Evolutionary conservation across 192 early-diverging fungal genomes (phyloP).

Genomic region (Entomortierella beljakovae): DNA sequence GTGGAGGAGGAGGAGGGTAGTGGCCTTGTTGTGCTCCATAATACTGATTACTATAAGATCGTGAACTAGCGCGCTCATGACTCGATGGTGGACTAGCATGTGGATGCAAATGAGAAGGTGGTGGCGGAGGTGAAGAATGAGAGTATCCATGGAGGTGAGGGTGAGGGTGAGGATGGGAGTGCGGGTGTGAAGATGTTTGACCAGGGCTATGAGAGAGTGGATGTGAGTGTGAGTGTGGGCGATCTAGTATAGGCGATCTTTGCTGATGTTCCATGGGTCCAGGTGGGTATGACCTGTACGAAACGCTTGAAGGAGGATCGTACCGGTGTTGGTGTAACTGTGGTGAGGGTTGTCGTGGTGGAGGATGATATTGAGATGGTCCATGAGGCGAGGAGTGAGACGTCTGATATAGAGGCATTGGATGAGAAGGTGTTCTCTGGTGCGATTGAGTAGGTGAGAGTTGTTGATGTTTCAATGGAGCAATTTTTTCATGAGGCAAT

Average conservation of each 20-base stretch:
- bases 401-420: neutral
- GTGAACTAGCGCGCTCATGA: slow-evolving; percentile 10
- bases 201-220: slow-evolving; percentile 6
- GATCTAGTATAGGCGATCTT: neutral
- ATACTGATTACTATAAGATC: neutral
- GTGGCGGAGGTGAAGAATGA: slow-evolving; percentile 17
- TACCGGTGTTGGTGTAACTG: neutral
- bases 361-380: neutral
- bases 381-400: neutral
- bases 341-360: slow-evolving; percentile 1
- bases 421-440: slow-evolving; percentile 9
- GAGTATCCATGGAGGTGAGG: slow-evolving; percentile 6
- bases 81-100: slow-evolving; percentile 10
- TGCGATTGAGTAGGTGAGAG: slow-evolving; percentile 1
- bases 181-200: slow-evolving; percentile 2
- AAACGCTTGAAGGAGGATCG: neutral
- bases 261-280: neutral
- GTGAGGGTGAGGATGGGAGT: slow-evolving; percentile 1
- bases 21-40: slow-evolving; percentile 14
- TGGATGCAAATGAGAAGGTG: neutral
- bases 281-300: slow-evolving; percentile 3
- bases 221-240: neutral
- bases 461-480: slow-evolving; percentile 11
- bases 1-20: slow-evolving; percentile 14
- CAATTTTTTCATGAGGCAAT: slow-evolving; percentile 18